Percentiles rank a stretch among this genome's conserved stretches.
Evolutionary conservation across 164 flowering plant species (phyloP).

Genomic region (Euptelea pleiosperma): DNA sequence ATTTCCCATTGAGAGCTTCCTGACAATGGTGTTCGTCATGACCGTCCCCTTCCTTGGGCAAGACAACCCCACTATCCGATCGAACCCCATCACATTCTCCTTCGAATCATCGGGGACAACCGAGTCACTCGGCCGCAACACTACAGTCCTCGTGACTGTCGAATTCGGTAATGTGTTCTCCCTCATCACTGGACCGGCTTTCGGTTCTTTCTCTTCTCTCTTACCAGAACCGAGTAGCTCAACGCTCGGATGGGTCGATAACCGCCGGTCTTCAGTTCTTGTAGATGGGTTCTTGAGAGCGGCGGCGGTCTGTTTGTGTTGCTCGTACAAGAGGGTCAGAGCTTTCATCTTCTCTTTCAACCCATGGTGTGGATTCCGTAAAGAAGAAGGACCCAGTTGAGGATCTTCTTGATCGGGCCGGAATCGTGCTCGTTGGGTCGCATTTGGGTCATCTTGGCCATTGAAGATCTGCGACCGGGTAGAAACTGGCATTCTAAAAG

Average conservation of each 20-base stretch:
- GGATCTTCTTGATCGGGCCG: conserved; percentile 33
- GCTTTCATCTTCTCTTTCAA: conserved; percentile 91
- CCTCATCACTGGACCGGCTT: conserved; percentile 30
- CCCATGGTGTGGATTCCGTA: conserved; percentile 76
- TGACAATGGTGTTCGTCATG: conserved; percentile 30
- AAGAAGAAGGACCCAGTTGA: conserved; percentile 15
- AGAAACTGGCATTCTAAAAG: conserved; percentile 57
- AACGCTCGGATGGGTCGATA: conserved; percentile 45
- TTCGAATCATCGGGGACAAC: conserved; percentile 34
- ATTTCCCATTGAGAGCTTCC: conserved; percentile 66
- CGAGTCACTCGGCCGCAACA: conserved; percentile 22
- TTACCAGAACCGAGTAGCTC: conserved; percentile 38
- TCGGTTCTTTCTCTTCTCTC: conserved; percentile 28
- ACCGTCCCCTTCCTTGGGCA: conserved; percentile 32
- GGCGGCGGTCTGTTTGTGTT: conserved; percentile 58
- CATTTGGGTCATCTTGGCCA: conserved; percentile 29
- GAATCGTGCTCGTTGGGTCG: conserved; percentile 23
- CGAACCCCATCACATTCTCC: conserved; percentile 50
- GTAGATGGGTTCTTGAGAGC: conserved; percentile 34
- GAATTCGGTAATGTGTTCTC: conserved; percentile 43
- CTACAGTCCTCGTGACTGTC: conserved; percentile 34
- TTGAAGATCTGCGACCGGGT: conserved; percentile 51
- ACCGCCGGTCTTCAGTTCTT: conserved; percentile 27
- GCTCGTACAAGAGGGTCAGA: conserved; percentile 72
- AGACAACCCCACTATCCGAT: conserved; percentile 43